phyloP scores from a whole-genome alignment of 2,329 filamentous ascomycete species.

The Claviceps digitariae region DNA sequence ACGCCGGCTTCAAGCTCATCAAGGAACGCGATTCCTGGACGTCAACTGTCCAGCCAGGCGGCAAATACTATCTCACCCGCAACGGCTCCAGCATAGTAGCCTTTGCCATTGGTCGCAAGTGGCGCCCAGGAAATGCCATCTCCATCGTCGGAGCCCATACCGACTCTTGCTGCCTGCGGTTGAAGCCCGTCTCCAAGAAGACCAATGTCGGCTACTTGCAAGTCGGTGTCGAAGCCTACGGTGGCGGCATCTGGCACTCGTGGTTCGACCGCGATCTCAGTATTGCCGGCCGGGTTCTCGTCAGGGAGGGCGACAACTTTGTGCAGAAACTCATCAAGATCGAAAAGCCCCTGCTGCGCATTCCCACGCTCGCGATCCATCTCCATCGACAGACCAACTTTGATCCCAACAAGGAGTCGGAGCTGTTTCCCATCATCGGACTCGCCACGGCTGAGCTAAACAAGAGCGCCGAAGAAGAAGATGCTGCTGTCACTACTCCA shows the following conservation, averaged over 20 bases:
- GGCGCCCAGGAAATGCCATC: slow-evolving; percentile 82
- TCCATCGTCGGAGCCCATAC: slow-evolving; percentile 94
- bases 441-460: slow-evolving; percentile 82
- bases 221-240: slow-evolving; percentile 92
- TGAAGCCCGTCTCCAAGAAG: slow-evolving; percentile 93
- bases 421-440: slow-evolving; percentile 86
- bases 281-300: slow-evolving; percentile 78
- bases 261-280: slow-evolving; percentile 96
- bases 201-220: slow-evolving; percentile 77
- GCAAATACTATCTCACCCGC: slow-evolving; percentile 92
- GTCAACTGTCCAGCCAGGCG: slow-evolving; percentile 63
- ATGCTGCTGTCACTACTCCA: slow-evolving; percentile 14
- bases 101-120: slow-evolving; percentile 81
- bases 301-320: slow-evolving; percentile 58
- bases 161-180: slow-evolving; percentile 78
- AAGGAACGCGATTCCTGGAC: slow-evolving; percentile 87
- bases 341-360: slow-evolving; percentile 76
- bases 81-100: slow-evolving; percentile 87
- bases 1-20: slow-evolving; percentile 77
- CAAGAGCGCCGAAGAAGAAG: slow-evolving; percentile 43
- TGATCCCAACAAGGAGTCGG: slow-evolving; percentile 91
- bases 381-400: slow-evolving; percentile 78
- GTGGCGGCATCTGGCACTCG: slow-evolving; percentile 92
- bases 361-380: slow-evolving; percentile 90
- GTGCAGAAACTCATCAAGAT: slow-evolving; percentile 80